These are phyloP conservation scores for Fragaria iinumae DNA, from an alignment of 306 rosid species.

Conservation along the genomic window DNA sequence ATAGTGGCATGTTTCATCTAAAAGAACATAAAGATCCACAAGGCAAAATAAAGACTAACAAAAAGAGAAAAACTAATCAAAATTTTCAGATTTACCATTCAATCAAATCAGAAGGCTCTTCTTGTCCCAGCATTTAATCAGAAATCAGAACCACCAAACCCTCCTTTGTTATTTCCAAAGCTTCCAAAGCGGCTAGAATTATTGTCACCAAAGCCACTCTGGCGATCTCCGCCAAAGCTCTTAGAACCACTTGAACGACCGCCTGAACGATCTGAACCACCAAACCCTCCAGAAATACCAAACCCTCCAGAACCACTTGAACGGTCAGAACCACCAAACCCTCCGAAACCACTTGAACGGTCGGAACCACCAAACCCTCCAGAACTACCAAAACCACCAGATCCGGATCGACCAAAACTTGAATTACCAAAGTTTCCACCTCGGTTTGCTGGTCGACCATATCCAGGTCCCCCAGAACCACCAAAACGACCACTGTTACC, in stretches of 20 bases:
- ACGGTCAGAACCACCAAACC: slow-evolving; percentile 13
- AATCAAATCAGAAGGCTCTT: background rate
- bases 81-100: background rate
- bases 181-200: slow-evolving; percentile 21
- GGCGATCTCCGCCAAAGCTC: slow-evolving; percentile 16
- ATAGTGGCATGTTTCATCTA: background rate
- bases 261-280: background rate
- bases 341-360: background rate
- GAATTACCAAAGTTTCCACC: slow-evolving; percentile 46
- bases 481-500: slow-evolving; percentile 56
- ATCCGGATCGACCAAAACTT: slow-evolving; percentile 18
- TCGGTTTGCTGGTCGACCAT: slow-evolving; percentile 46
- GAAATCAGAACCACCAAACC: slow-evolving; percentile 7
- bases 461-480: slow-evolving; percentile 39
- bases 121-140: slow-evolving; percentile 1
- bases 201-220: slow-evolving; percentile 2
- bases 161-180: slow-evolving; percentile 9
- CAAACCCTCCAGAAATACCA: slow-evolving; percentile 1
- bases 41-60: background rate
- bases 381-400: background rate
- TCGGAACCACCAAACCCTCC: slow-evolving; percentile 16
- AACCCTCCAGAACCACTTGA: slow-evolving; percentile 2
- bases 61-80: background rate
- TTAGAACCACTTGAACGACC: slow-evolving; percentile 26
- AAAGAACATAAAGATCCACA: background rate